These are phyloP conservation scores for Nemania sp. DNA, from an alignment of 2,329 filamentous ascomycete species.

Conservation along the genomic window DNA sequence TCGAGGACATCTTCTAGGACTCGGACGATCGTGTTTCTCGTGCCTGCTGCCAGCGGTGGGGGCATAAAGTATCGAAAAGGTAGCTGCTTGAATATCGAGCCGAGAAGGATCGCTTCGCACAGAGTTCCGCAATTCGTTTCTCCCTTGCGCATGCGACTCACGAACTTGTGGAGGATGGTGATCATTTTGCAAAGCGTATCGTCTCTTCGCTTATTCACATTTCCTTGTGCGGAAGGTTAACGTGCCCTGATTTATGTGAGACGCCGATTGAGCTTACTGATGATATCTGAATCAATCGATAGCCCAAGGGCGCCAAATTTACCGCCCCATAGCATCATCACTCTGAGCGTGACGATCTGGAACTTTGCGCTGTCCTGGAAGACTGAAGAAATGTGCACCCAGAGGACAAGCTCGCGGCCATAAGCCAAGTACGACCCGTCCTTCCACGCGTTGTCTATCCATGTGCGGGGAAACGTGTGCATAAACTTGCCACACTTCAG, in stretches of 20 bases:
- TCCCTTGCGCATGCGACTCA: not conserved
- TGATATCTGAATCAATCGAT: not conserved
- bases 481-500: not conserved
- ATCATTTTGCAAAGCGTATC: not conserved
- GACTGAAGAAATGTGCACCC: not conserved
- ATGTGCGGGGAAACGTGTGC: not conserved
- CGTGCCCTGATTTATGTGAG: not conserved
- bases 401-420: not conserved
- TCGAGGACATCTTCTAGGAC: not conserved
- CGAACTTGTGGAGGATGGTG: not conserved
- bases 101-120: not conserved
- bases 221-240: not conserved
- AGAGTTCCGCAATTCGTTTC: not conserved
- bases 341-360: no score
- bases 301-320: not conserved
- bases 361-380: not conserved
- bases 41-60: not conserved
- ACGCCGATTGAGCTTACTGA: not conserved
- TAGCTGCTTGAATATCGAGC: not conserved
- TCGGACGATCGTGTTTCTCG: not conserved
- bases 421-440: not conserved
- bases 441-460: not conserved
- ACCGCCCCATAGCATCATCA: no score
- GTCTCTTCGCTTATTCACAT: not conserved
- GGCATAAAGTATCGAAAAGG: not conserved